Base-by-base conservation (phyloP, 2,329 filamentous ascomycete species). In the Fusarium chuoi region DNA sequence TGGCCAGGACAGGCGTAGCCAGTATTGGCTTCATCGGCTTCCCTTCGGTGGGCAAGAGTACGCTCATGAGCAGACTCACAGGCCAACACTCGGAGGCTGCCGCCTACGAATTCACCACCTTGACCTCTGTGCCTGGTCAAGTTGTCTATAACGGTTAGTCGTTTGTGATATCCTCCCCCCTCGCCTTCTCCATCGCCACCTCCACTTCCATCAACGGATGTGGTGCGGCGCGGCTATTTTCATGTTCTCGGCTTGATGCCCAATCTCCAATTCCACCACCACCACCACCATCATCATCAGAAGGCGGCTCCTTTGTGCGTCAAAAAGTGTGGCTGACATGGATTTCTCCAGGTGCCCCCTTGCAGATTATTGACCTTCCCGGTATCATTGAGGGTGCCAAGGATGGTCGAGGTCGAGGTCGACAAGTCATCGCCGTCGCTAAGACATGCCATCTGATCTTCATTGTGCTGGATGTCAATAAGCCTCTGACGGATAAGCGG, bases 381-480 rank as follows among this genome's bases (percentile, higher is more conserved):
- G 96, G 96, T 90, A 99, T 99, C 80, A 99, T 99, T 77, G 94
- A 98, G 84, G 96, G 96, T 81, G 96, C 96, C 78, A 98, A 99
- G 84, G 96, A 99, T 82, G 96, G 96, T 75, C 97, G 98, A 82
- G 96, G 96, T 86, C 92, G 96, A 88, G 96, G 96, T 88, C 91
- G 96, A 78, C 96, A 99, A 86, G 96, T 99, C 80, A 99, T 99
- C 86, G 96, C 96, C 14, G 96, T 99, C 55, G 96, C 96, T 68
- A 99, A 99, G 87, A 98, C 96, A 24, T 99, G 96, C 85, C 94
- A 99, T 88, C 85, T 99, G 78, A 99, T 99, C 79, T 98, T 98
- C 84, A 99, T 99, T 81, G 94, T 99, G 54, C 88, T 99, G 62
- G 96, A 99, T 81, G 96, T 99, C 80, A 98, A 98, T 86, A 99